Evolutionary conservation across 1,139 yeast genomes (phyloP), one percentile per base, ranked within the genome.

Genomic region (Taiozyma sp.): DNA sequence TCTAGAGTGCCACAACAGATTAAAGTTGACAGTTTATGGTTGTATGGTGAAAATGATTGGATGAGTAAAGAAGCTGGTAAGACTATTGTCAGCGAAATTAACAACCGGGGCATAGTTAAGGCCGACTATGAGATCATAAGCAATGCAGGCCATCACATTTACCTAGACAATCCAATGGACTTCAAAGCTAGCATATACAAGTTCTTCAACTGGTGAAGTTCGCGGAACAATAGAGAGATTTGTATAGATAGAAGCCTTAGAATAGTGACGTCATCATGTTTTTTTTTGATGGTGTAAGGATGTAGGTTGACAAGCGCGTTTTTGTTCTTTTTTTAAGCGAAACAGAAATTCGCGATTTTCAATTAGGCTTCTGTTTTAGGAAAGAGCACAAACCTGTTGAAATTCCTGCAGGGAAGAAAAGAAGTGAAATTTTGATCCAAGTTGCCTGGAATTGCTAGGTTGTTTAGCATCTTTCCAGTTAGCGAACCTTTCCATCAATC

Each of bases 1-100:
- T 93, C 87, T 62, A 79, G 88, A 52, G 73, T 86, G 42, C 89
- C 58, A 2, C 65, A 69, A 1, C 57, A 68, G 1, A 61, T 81
- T 44, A 63, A 70, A 39, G 74, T 75, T 29, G 79, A 81, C 32
- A 73, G 81, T 39, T 68, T 83, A 58, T 76, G 92, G 72, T 64
- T 89, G 29, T 91, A 90, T 65, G 97, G 97, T 0, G 85, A 87
- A 58, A 79, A 73, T 56, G 97, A 91, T 65, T 91, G 93, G 79
- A 91, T 91, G 97, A 87, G 88, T 63, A 74, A 79, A 13, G 81
- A 79, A 50, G 95, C 96, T 2, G 97, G 96, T 2, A 58, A 56
- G 28, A 61, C 69, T 10, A 75, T 78, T 51, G 80, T 82, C 46
- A 73, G 29, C 58, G 55, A 54, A 40, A 57, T 62, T 22, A 62